Evolutionary conservation across 176 grass and related monocot species (phyloP).

Genomic region (Canna indica): DNA sequence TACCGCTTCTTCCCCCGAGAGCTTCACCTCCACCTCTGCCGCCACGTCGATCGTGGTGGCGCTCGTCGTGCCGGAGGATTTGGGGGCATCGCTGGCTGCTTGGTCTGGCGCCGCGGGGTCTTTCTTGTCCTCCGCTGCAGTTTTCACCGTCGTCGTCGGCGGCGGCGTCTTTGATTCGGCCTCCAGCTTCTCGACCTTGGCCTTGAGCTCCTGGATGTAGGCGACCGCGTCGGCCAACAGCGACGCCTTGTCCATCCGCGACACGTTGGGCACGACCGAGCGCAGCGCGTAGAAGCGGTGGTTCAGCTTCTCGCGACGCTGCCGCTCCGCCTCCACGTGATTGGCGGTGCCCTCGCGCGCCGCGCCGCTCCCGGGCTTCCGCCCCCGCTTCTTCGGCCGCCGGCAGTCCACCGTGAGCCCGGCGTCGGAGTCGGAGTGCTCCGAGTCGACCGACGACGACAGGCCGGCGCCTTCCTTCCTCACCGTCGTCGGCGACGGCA

Average conservation of each 20-base stretch:
- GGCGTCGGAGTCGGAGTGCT: conserved; percentile 18
- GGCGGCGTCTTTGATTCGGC: not conserved
- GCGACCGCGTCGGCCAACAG: not conserved
- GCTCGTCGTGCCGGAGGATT: conserved; percentile 1
- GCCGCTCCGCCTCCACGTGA: conserved; percentile 4
- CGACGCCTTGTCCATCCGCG: conserved; percentile 1
- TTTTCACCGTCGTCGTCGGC: not conserved
- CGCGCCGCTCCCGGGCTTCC: not conserved
- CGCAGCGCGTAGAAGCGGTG: conserved; percentile 8
- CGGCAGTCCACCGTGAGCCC: not conserved
- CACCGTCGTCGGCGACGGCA: not conserved
- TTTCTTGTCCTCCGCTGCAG: not conserved
- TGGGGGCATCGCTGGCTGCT: not conserved
- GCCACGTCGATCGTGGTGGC: conserved; percentile 2
- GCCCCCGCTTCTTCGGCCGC: not conserved
- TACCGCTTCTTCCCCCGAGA: conserved; percentile 21
- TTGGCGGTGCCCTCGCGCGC: not conserved
- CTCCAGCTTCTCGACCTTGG: not conserved
- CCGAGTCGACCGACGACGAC: conserved; percentile 20
- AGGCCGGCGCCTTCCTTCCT: not conserved
- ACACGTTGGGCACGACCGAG: not conserved
- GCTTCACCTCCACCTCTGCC: conserved; percentile 28
- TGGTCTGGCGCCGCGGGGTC: not conserved
- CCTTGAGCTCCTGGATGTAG: conserved; percentile 6
- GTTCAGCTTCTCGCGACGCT: conserved; percentile 9